Evolutionary conservation across 2,329 filamentous ascomycete genomes (phyloP).

Genomic region (Graphilbum sp.): DNA sequence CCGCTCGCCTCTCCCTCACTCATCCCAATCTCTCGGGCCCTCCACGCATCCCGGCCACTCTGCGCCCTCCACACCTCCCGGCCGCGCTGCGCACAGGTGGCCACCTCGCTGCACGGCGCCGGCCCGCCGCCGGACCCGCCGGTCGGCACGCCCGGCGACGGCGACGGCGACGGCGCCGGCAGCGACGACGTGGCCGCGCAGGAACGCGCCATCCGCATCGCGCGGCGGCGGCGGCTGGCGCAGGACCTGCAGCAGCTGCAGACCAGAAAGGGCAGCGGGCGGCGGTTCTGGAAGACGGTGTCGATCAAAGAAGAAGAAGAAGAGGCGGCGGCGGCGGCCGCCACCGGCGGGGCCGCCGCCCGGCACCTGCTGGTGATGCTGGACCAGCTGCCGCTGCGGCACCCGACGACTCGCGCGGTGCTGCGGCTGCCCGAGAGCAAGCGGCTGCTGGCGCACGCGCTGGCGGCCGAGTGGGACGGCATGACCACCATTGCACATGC

Average conservation of each 20-base stretch:
- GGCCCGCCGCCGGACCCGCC: too few relatives aligned
- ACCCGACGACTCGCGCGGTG: slow-evolving; percentile 53
- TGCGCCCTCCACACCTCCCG: too few relatives aligned
- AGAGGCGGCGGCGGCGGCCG: too few relatives aligned
- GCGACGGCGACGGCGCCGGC: too few relatives aligned
- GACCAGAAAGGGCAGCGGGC: slow-evolving; percentile 9
- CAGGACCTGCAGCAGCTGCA: slow-evolving; percentile 35
- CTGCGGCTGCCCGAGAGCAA: slow-evolving; percentile 61
- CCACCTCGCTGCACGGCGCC: too few relatives aligned
- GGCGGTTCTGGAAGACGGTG: slow-evolving; percentile 1
- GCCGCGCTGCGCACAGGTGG: too few relatives aligned
- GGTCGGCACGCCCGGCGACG: too few relatives aligned
- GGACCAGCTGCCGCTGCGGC: slow-evolving; percentile 58
- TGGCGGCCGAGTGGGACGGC: slow-evolving; percentile 88
- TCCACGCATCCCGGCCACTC: too few relatives aligned
- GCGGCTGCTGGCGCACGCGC: slow-evolving; percentile 63
- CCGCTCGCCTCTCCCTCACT: too few relatives aligned
- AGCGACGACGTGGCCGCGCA: too few relatives aligned
- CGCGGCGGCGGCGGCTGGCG: slow-evolving; percentile 27
- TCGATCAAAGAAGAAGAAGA: neutral
- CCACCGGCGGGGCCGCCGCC: neutral
- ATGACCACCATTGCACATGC: slow-evolving; percentile 71
- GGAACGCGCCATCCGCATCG: slow-evolving; percentile 20
- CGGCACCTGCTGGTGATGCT: slow-evolving; percentile 39
- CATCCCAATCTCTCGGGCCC: too few relatives aligned